Conservation (phyloP, 768 basidiomycete species). For the Mycena alexandri region DNA sequence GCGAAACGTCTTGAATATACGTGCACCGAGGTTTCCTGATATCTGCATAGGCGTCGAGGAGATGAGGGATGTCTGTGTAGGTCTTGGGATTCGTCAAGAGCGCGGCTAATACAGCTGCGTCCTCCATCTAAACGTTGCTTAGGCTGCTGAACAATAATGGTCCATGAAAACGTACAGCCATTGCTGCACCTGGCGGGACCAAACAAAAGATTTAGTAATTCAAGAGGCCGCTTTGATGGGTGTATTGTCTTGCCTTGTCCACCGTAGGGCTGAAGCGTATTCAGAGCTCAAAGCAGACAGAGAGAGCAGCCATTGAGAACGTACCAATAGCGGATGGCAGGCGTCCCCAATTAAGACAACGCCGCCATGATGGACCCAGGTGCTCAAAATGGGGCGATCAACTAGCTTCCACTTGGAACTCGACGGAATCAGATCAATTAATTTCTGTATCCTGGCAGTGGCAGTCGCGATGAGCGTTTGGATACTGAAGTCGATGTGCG, state of each 20-base stretch:
- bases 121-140: not conserved
- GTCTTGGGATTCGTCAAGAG: too few species aligned
- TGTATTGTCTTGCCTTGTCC: too few species aligned
- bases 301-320: too few species aligned
- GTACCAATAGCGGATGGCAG: not conserved
- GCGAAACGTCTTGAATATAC: not conserved
- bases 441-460: not conserved
- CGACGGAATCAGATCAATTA: not conserved
- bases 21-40: slow-evolving; percentile 9
- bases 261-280: not conserved
- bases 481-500: too few species aligned
- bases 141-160: too few species aligned
- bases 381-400: not conserved
- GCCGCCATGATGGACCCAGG: not conserved
- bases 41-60: not conserved
- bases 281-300: too few species aligned
- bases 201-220: too few species aligned
- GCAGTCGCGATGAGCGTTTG: not conserved
- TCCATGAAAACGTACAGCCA: too few species aligned
- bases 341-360: not conserved
- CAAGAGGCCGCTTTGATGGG: too few species aligned
- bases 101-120: slow-evolving; percentile 10
- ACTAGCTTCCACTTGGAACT: not conserved
- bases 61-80: too few species aligned
- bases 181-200: too few species aligned